phyloP scores from a whole-genome alignment of 2,329 filamentous ascomycete species.

The Cladosporium sp. region DNA sequence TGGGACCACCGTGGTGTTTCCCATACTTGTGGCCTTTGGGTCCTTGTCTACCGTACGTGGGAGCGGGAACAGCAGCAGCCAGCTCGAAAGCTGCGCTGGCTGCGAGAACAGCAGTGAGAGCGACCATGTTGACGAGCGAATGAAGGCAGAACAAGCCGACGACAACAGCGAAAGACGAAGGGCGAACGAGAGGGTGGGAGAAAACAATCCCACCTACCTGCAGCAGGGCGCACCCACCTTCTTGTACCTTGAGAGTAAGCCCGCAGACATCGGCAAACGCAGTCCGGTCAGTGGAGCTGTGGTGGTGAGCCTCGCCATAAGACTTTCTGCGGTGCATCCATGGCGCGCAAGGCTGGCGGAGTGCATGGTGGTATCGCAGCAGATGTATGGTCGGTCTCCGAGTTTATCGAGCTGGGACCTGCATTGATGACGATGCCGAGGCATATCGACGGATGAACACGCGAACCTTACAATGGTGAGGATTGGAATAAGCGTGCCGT shows the following conservation, averaged over 20 bases:
- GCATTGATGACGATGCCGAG: conserved; percentile 6
- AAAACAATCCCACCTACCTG: background rate
- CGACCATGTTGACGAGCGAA: conserved; percentile 2
- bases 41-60: background rate
- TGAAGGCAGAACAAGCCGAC: background rate
- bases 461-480: too few relatives aligned
- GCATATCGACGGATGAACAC: background rate
- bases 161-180: background rate
- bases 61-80: conserved; percentile 6
- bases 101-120: conserved; percentile 6
- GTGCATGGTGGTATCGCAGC: background rate
- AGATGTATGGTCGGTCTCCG: background rate
- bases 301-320: background rate
- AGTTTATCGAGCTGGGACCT: conserved; percentile 3
- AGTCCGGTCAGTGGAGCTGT: too few relatives aligned
- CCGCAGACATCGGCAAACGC: background rate
- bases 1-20: conserved; percentile 8
- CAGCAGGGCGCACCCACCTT: background rate
- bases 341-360: background rate
- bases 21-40: background rate
- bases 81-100: conserved; percentile 6
- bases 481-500: too few relatives aligned
- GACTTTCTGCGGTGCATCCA: background rate
- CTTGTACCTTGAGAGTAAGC: conserved; percentile 11
- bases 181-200: background rate